Percentiles rank a stretch among this genome's conserved stretches.
These are phyloP conservation scores for Magnusiomyces suaveolens DNA, from an alignment of 1,139 yeast genomes.

Conservation along the genomic window DNA sequence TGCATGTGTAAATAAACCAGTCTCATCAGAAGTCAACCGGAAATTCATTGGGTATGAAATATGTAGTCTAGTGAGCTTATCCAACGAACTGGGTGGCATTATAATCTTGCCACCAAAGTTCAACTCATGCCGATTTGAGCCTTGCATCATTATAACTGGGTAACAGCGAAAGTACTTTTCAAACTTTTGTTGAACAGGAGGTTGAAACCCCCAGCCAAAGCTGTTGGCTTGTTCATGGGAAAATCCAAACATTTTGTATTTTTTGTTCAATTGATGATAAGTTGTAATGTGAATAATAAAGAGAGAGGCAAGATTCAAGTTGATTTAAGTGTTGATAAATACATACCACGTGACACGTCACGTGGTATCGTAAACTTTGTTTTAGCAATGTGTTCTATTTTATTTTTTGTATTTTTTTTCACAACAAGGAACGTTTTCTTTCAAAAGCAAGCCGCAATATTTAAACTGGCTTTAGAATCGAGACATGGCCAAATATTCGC, in stretches of 20 bases:
- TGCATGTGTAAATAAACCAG: conserved; percentile 57
- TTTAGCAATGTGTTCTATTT: not conserved
- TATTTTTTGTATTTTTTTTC: not conserved
- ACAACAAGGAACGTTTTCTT: no score
- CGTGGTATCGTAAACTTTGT: not conserved
- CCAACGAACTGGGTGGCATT: conserved; percentile 85
- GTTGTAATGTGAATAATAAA: not conserved
- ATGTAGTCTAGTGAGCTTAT: conserved; percentile 76
- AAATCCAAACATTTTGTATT: not conserved
- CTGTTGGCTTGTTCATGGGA: not conserved
- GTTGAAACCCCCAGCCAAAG: conserved; percentile 3
- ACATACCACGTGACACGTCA: not conserved
- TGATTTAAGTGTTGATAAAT: no score
- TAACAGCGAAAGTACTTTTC: conserved; percentile 87
- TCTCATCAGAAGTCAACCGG: conserved; percentile 61
- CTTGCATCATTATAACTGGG: conserved; percentile 88
- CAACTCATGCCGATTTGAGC: conserved; percentile 63
- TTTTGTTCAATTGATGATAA: not conserved
- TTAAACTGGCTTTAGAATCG: no score
- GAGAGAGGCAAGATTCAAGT: not conserved
- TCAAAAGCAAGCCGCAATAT: no score
- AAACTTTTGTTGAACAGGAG: conserved; percentile 30
- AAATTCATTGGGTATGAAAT: conserved; percentile 95
- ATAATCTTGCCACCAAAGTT: conserved; percentile 96
- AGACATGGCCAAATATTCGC: not conserved